A percentile compares a stretch with the other conserved stretches of the same genome.
Evolutionary conservation across 1,139 yeast genomes (phyloP).

Genomic region (Petasospora fabianii): DNA sequence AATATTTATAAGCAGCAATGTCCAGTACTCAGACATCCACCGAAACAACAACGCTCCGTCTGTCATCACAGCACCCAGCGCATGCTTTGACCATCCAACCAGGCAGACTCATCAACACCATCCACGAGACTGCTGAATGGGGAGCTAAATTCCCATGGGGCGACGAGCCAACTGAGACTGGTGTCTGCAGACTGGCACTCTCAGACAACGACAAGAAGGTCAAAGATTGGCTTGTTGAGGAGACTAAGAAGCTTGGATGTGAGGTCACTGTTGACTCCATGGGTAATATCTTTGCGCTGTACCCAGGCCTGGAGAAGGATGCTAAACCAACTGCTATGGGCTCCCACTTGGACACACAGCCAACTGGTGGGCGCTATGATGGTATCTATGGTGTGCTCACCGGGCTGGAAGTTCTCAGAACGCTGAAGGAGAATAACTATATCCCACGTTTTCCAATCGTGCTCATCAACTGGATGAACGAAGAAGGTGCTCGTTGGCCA

Average conservation of each 20-base stretch:
- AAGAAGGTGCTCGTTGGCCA: conserved; percentile 77
- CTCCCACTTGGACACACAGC: conserved; percentile 74
- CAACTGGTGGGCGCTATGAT: conserved; percentile 76
- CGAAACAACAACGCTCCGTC: conserved; percentile 2
- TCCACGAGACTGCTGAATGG: conserved; percentile 58
- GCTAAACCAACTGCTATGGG: conserved; percentile 64
- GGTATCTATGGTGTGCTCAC: conserved; percentile 67
- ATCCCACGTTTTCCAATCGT: conserved; percentile 67
- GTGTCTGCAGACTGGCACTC: conserved; percentile 60
- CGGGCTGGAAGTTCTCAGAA: conserved; percentile 63
- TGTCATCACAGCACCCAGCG: conserved; percentile 19
- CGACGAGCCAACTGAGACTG: conserved; percentile 48
- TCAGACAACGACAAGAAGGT: conserved; percentile 59
- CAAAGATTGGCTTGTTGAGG: conserved; percentile 63
- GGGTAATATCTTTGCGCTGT: conserved; percentile 65
- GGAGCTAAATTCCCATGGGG: conserved; percentile 69
- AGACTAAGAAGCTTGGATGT: conserved; percentile 54
- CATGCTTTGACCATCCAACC: conserved; percentile 27
- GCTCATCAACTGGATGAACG: conserved; percentile 68
- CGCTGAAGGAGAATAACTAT: conserved; percentile 54
- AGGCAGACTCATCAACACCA: conserved; percentile 49
- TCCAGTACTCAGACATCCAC: conserved; percentile 9
- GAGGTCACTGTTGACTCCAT: conserved; percentile 53
- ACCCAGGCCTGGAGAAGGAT: conserved; percentile 50
- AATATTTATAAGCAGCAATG: too few relatives aligned